Percentiles rank a stretch among this genome's conserved stretches.
Evolutionary conservation across 2,329 filamentous ascomycete species (phyloP).

Genomic region (Nigrospora sphaerica): DNA sequence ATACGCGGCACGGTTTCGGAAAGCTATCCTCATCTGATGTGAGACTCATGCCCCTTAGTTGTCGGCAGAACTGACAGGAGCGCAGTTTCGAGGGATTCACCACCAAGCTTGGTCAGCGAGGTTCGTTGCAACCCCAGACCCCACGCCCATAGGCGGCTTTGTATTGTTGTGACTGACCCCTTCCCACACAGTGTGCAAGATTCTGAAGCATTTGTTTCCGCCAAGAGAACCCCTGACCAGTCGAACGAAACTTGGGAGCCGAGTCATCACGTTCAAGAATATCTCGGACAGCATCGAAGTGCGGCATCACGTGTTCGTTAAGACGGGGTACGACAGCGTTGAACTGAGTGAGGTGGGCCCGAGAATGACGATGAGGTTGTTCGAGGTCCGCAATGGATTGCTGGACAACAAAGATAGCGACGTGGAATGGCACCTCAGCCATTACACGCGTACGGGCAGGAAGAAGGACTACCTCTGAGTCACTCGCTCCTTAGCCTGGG

Average conservation of each 20-base stretch:
- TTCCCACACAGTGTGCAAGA: slow-evolving; percentile 66
- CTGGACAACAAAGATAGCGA: slow-evolving; percentile 93
- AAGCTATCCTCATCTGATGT: slow-evolving; percentile 83
- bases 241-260: slow-evolving; percentile 71
- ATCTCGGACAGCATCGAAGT: slow-evolving; percentile 90
- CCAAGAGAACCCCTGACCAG: slow-evolving; percentile 70
- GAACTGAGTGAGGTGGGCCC: slow-evolving; percentile 87
- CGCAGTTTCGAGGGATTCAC: slow-evolving; percentile 57
- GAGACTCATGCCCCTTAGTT: too few species aligned
- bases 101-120: slow-evolving; percentile 1
- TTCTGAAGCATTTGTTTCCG: slow-evolving; percentile 90
- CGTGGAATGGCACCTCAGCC: slow-evolving; percentile 91
- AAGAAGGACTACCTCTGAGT: slow-evolving; percentile 91
- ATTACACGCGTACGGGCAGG: slow-evolving; percentile 85
- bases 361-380: slow-evolving; percentile 93
- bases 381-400: slow-evolving; percentile 87
- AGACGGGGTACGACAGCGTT: slow-evolving; percentile 83
- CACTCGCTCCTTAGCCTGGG: neutral
- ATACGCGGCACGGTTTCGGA: slow-evolving; percentile 85
- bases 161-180: too few species aligned
- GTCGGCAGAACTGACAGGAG: too few species aligned
- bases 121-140: too few species aligned
- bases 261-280: slow-evolving; percentile 91
- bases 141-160: too few species aligned
- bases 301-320: slow-evolving; percentile 87